phyloP scores from a whole-genome alignment of 805 yeast genomes.

The Yarrowia alimentaria region DNA sequence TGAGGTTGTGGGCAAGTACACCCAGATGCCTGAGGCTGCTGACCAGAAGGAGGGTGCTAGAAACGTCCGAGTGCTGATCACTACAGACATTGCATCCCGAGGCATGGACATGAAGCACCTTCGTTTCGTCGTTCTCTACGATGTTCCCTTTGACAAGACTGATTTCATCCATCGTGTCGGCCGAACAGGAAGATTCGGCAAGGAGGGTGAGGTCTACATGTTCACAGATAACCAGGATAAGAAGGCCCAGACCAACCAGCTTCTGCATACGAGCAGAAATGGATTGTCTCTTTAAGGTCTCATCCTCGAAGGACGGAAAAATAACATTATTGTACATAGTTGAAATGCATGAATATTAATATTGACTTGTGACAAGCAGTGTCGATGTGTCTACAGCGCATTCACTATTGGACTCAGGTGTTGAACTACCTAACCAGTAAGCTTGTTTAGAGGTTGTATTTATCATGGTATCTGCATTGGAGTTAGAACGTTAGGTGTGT shows the following conservation, averaged over 20 bases:
- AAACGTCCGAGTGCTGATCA: conserved; percentile 66
- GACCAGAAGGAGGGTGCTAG: conserved; percentile 31
- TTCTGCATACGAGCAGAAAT: conserved; percentile 24
- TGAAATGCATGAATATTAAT: conserved; percentile 19
- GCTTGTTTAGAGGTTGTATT: too few relatives aligned
- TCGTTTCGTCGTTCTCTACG: conserved; percentile 77
- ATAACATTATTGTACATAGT: conserved; percentile 11
- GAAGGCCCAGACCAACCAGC: conserved; percentile 68
- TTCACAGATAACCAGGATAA: conserved; percentile 64
- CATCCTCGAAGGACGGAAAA: too few relatives aligned
- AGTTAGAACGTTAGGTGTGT: too few relatives aligned
- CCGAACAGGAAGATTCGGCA: conserved; percentile 90
- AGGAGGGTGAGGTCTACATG: conserved; percentile 81
- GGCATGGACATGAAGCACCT: conserved; percentile 85
- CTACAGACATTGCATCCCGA: conserved; percentile 86
- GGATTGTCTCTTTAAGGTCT: conserved; percentile 5
- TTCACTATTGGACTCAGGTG: too few relatives aligned
- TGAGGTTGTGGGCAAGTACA: conserved; percentile 56
- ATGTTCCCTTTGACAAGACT: conserved; percentile 78
- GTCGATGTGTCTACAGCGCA: too few relatives aligned
- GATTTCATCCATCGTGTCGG: conserved; percentile 92
- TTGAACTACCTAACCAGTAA: too few relatives aligned
- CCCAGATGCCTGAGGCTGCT: conserved; percentile 44
- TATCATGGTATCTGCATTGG: too few relatives aligned
- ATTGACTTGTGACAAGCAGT: too few relatives aligned